These are phyloP conservation scores for Cenchrus fungigraminus DNA, from an alignment of 176 grass and related monocot species.

Conservation along the genomic window DNA sequence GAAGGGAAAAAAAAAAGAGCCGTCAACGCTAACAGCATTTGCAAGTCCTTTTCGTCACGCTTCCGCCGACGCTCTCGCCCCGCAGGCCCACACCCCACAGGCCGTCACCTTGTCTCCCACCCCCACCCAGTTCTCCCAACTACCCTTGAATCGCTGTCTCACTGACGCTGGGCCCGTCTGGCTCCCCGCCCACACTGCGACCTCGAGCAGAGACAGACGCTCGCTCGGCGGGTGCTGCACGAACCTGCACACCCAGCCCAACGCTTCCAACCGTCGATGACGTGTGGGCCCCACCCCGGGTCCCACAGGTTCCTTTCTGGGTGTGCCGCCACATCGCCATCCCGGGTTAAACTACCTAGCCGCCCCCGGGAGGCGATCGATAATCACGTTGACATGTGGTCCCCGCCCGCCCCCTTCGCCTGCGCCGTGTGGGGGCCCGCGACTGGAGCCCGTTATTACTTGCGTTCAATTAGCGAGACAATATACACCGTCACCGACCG, in stretches of 20 bases:
- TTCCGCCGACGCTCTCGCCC: not conserved
- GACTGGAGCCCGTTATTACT: not conserved
- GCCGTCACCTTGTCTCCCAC: not conserved
- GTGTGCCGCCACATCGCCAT: not conserved
- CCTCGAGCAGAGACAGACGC: too few relatives aligned
- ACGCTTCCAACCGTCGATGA: not conserved
- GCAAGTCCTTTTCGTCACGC: not conserved
- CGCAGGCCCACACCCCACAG: not conserved
- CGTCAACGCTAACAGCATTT: too few relatives aligned
- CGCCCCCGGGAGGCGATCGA: too few relatives aligned
- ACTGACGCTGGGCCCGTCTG: not conserved
- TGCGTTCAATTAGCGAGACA: too few relatives aligned
- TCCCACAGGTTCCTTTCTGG: not conserved
- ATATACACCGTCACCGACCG: too few relatives aligned
- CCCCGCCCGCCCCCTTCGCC: not conserved
- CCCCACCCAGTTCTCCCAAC: not conserved
- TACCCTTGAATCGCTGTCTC: accelerated
- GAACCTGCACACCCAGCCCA: not conserved
- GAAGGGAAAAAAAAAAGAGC: too few relatives aligned
- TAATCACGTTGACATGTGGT: not conserved
- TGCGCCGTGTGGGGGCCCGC: not conserved
- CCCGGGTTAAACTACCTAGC: not conserved
- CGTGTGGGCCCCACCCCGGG: not conserved
- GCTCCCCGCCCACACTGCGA: not conserved
- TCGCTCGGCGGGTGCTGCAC: not conserved